phyloP scores from a whole-genome alignment of 2,329 filamentous ascomycete species.

The Ascochyta lentis region DNA sequence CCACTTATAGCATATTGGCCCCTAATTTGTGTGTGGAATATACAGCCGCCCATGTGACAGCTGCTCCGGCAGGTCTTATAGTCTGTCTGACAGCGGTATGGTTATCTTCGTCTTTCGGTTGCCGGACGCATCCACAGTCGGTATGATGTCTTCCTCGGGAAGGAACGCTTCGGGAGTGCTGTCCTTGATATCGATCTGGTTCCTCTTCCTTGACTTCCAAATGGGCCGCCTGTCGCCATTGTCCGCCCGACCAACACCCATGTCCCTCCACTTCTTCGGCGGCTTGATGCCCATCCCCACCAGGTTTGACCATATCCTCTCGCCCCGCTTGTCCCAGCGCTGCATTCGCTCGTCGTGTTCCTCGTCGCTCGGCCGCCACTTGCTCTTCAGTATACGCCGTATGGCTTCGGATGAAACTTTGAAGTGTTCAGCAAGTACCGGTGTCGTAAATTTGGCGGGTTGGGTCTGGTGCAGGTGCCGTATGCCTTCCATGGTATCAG shows the following conservation, averaged over 20 bases:
- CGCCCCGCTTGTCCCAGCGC: constrained; percentile 57
- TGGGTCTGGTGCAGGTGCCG: constrained; percentile 79
- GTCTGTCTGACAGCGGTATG: constrained; percentile 17
- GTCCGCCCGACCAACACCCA: constrained; percentile 49
- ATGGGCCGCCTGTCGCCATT: constrained; percentile 35
- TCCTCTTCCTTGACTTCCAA: constrained; percentile 43
- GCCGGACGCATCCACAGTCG: constrained; percentile 34
- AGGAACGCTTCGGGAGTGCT: constrained; percentile 27
- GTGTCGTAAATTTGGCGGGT: constrained; percentile 77
- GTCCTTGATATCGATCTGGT: constrained; percentile 38
- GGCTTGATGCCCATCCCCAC: constrained; percentile 62
- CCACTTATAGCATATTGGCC: neutral
- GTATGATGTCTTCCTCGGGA: constrained; percentile 38
- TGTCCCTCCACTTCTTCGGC: constrained; percentile 59
- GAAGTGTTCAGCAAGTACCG: constrained; percentile 77
- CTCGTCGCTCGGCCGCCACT: constrained; percentile 68
- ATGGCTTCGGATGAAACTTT: constrained; percentile 87
- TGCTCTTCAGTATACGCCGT: constrained; percentile 81
- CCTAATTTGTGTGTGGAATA: neutral
- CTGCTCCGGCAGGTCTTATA: neutral
- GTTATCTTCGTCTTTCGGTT: constrained; percentile 9
- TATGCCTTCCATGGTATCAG: constrained; percentile 90
- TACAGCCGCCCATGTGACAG: neutral
- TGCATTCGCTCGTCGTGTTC: constrained; percentile 52
- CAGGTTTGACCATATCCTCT: constrained; percentile 57